Evolutionary conservation across 2,329 filamentous ascomycete genomes (phyloP).

Genomic region (Cadophora luteo-olivacea): DNA sequence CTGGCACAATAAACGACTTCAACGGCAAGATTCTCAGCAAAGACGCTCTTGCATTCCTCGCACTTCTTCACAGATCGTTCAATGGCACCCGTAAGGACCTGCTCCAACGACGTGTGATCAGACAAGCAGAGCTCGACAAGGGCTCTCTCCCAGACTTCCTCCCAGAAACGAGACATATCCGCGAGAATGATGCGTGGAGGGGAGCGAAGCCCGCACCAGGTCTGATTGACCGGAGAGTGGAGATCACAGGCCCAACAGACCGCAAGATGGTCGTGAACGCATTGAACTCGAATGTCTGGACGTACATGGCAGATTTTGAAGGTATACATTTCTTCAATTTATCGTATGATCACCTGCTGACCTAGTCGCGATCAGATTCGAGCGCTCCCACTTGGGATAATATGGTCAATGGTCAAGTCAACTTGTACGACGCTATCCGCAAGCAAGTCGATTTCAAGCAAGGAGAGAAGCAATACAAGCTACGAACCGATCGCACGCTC

Average conservation of each 20-base stretch:
- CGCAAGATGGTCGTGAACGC: constrained; percentile 99
- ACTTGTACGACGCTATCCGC: constrained; percentile 95
- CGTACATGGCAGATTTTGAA: constrained; percentile 99
- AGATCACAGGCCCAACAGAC: constrained; percentile 97
- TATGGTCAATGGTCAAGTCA: constrained; percentile 98
- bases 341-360: constrained; percentile 20
- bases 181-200: constrained; percentile 92
- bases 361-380: constrained; percentile 68
- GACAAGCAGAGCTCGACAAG: constrained; percentile 92
- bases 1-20: constrained; percentile 77
- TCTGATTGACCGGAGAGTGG: constrained; percentile 89
- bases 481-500: constrained; percentile 84
- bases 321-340: constrained; percentile 58
- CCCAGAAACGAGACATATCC: constrained; percentile 93
- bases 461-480: constrained; percentile 95
- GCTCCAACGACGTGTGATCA: constrained; percentile 82
- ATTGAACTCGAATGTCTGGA: constrained; percentile 94
- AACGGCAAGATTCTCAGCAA: constrained; percentile 92
- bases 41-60: constrained; percentile 88
- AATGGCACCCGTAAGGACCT: constrained; percentile 87
- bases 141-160: constrained; percentile 92
- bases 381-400: constrained; percentile 98
- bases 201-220: constrained; percentile 91
- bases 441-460: constrained; percentile 96
- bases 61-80: constrained; percentile 93